phyloP scores from a whole-genome alignment of 352 stramenopile species.

The Elongisporangium anandrum region DNA sequence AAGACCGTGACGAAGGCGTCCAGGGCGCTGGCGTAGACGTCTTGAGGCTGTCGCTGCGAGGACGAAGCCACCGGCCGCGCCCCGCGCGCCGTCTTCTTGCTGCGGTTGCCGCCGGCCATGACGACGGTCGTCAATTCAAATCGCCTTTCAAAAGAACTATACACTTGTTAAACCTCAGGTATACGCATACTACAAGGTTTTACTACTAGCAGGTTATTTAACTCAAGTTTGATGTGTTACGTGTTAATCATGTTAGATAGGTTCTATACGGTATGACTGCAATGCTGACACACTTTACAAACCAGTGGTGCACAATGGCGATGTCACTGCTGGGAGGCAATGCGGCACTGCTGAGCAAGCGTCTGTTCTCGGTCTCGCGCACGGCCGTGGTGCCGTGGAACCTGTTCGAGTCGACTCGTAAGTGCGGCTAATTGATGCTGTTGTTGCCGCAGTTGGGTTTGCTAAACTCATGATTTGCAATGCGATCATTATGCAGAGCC shows the following conservation, averaged over 20 bases:
- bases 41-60: neutral
- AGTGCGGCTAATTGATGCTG: neutral
- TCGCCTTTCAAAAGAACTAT: neutral
- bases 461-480: slow-evolving; percentile 8
- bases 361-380: slow-evolving; percentile 19
- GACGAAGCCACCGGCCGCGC: neutral
- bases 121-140: slow-evolving; percentile 1
- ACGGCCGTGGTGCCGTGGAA: slow-evolving; percentile 22
- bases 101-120: neutral
- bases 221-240: neutral
- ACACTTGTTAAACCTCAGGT: neutral
- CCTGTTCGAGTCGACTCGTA: slow-evolving; percentile 35
- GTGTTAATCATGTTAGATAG: neutral
- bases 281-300: neutral
- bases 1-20: slow-evolving; percentile 44
- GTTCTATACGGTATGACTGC: neutral
- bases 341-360: neutral
- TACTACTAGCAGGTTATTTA: too few species aligned
- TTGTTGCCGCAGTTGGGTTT: neutral
- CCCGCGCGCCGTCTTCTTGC: slow-evolving; percentile 7
- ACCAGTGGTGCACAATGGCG: neutral
- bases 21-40: slow-evolving; percentile 4
- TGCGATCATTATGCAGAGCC: slow-evolving; percentile 8
- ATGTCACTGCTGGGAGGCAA: slow-evolving; percentile 6
- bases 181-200: neutral